Base-by-base conservation (phyloP, 176 grass and related monocot species). In the Saccharum officinarum region DNA sequence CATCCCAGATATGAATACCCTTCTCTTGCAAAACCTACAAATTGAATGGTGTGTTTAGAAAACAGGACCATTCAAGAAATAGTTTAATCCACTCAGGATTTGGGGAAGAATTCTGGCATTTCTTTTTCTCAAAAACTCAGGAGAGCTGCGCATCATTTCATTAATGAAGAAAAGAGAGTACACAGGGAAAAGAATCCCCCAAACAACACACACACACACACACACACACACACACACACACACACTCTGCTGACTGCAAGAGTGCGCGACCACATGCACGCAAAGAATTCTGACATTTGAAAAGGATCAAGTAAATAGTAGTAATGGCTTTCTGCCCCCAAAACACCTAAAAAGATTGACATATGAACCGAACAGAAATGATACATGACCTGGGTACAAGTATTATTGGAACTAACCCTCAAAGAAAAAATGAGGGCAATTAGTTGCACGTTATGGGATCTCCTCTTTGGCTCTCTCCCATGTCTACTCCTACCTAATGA, bases 1-100 rank as follows among this genome's bases (percentile, higher is more conserved):
- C 95, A 92, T 94, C 92, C 95, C 95, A 97, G 73, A 97, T 97
- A 83, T 83, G 90, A 61, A 97, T 89, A n/a, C 77, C 86, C 59
- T 92, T 94, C 81, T 94, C 95, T 82, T 97, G 92, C 45, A 97
- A 80, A 87, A 94, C 83, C 88, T 97, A 86, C 36, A 45, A 22
- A 67, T 81, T 73, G 22, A 75, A 81, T 18, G 50, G 3, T 11
- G 14, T 15, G 33, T 60, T 39, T 25, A 36, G 6, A 77, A 60
- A 59, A 77, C 8, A 37, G 18, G 9, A 76, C 11, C 15, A 57
- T 55, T 57, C 1, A 37, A 37, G 33, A 54, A 49, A 54, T 5
- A 36, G 8, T 38, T 50, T 13, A 50, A 33, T 75, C 30, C 45
- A 46, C 42, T 18, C 14, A 49, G 42, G 73, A 60, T 38, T 22